Percentiles rank a stretch among this genome's conserved stretches.
phyloP scores from a whole-genome alignment of 768 basidiomycete species.

The Pisolithus microcarpus region DNA sequence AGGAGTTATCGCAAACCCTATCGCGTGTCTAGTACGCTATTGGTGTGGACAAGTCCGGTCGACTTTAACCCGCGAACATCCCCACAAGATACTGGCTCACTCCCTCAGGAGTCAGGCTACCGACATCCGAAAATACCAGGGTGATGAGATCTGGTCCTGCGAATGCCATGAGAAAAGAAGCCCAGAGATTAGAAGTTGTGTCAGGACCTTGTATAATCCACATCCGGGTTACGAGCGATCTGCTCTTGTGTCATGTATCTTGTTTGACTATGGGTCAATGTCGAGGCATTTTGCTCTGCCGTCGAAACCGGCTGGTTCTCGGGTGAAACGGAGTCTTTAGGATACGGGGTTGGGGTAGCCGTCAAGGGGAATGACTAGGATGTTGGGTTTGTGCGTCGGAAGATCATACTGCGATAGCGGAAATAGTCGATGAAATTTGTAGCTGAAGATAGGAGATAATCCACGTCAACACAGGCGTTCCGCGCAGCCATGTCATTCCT shows the following conservation, averaged over 20 bases:
- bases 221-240: constrained; percentile 75
- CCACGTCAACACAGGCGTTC: constrained; percentile 15
- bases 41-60: constrained; percentile 3
- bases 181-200: constrained; percentile 7
- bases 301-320: constrained; percentile 2
- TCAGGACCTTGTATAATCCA: constrained; percentile 85
- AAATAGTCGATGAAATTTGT: constrained; percentile 96
- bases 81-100: constrained; percentile 94
- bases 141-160: constrained; percentile 88
- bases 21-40: constrained; percentile 10
- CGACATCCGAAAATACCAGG: constrained; percentile 90
- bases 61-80: constrained; percentile 72
- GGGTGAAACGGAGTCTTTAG: constrained; percentile 1
- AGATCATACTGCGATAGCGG: constrained; percentile 88
- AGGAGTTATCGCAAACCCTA: constrained; percentile 34
- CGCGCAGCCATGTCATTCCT: constrained; percentile 18
- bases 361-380: constrained; percentile 62
- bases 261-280: constrained; percentile 2
- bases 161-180: constrained; percentile 18
- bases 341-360: constrained; percentile 8
- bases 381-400: constrained; percentile 69
- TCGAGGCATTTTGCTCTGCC: constrained; percentile 1
- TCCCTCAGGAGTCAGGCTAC: constrained; percentile 85
- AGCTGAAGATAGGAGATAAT: constrained; percentile 43
- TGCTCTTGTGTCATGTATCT: constrained; percentile 69